A percentile compares a stretch with the other conserved stretches of the same genome.
These are phyloP conservation scores for Aspergillus sp. DNA, from an alignment of 2,329 filamentous ascomycete species.

Conservation along the genomic window DNA sequence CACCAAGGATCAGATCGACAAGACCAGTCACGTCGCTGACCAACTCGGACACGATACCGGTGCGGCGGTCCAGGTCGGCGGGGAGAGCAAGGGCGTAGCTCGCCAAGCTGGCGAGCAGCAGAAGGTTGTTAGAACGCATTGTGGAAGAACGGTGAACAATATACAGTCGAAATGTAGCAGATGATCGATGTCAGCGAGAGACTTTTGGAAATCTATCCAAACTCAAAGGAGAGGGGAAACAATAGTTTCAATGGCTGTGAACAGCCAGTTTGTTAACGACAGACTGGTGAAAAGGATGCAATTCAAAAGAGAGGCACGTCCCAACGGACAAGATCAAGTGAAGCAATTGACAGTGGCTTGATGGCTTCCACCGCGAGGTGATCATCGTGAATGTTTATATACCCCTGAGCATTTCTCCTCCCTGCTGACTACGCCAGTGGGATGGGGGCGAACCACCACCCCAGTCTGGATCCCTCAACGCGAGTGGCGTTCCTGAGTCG, in stretches of 20 bases:
- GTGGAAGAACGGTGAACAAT: constrained; percentile 15
- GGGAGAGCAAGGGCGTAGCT: constrained; percentile 31
- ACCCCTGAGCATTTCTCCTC: constrained; percentile 26
- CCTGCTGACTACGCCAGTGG: constrained; percentile 8
- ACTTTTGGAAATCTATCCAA: constrained; percentile 15
- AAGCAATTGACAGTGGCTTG: constrained; percentile 24
- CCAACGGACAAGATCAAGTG: constrained; percentile 15
- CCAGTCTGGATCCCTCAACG: constrained; percentile 12
- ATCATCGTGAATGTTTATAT: constrained; percentile 31
- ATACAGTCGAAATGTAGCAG: constrained; percentile 12
- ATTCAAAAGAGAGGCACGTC: constrained; percentile 19
- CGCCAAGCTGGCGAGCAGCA: constrained; percentile 34
- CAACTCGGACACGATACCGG: constrained; percentile 16
- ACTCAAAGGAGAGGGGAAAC: constrained; percentile 12
- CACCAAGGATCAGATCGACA: constrained; percentile 22
- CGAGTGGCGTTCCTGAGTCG: constrained; percentile 1
- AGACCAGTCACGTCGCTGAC: constrained; percentile 21
- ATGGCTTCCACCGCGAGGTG: constrained; percentile 16
- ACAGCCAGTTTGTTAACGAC: constrained; percentile 29
- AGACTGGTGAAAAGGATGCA: constrained; percentile 26
- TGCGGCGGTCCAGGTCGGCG: constrained; percentile 27
- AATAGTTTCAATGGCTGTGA: constrained; percentile 16
- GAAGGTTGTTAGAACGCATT: constrained; percentile 25
- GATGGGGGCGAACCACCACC: constrained; percentile 11
- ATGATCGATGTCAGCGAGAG: constrained; percentile 9